phyloP scores from a whole-genome alignment of 768 basidiomycete genomes.

The Suillus fuscotomentosus region DNA sequence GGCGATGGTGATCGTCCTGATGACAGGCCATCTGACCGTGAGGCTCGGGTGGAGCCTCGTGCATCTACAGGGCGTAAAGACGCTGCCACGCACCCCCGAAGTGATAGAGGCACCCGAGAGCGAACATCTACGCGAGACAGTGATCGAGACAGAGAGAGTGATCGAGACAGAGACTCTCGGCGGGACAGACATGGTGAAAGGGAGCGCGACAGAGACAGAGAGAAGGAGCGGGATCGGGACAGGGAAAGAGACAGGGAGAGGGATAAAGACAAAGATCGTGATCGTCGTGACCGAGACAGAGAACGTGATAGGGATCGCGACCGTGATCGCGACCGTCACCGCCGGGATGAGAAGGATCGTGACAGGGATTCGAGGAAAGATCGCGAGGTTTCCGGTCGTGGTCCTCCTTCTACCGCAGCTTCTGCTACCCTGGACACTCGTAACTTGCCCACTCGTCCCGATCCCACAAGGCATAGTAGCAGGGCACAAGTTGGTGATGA shows the following conservation, averaged over 20 bases:
- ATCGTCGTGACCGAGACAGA: conserved; percentile 39
- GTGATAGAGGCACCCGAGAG: conserved; percentile 46
- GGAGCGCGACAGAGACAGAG: conserved; percentile 45
- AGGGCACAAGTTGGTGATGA: conserved; percentile 53
- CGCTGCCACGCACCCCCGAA: conserved; percentile 51
- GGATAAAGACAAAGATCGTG: conserved; percentile 38
- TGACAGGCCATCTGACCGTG: conserved; percentile 55
- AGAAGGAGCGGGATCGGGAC: conserved; percentile 48
- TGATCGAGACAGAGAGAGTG: conserved; percentile 43
- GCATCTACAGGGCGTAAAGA: conserved; percentile 44
- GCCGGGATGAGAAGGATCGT: conserved; percentile 61
- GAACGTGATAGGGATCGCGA: conserved; percentile 52
- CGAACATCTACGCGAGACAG: conserved; percentile 34
- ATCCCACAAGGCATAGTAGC: conserved; percentile 53
- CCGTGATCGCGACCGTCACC: conserved; percentile 44
- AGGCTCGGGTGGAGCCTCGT: conserved; percentile 44
- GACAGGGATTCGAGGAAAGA: conserved; percentile 65
- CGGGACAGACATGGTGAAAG: conserved; percentile 46
- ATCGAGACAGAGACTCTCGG: conserved; percentile 47
- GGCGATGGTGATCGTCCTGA: conserved; percentile 46
- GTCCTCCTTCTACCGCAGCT: conserved; percentile 29
- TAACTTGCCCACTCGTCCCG: conserved; percentile 56
- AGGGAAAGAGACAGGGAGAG: conserved; percentile 43
- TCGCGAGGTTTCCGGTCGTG: conserved; percentile 43
- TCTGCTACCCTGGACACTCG: conserved; percentile 48